Base-by-base conservation (phyloP, 768 basidiomycete species). In the Leccinellum albellum region DNA sequence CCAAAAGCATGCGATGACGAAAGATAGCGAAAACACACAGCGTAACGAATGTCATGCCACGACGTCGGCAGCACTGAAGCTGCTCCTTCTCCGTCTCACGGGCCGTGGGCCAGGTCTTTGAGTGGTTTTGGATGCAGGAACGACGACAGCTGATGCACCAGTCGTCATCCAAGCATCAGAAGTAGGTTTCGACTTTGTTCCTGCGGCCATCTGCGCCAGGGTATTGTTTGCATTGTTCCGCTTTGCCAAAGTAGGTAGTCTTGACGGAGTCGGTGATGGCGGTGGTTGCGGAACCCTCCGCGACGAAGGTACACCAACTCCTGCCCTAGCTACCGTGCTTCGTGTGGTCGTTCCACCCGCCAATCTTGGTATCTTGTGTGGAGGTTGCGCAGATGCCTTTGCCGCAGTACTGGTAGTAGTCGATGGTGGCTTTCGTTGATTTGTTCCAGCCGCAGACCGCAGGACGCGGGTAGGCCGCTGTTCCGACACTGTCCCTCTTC, bases 51-150 rank as follows among this genome's bases (percentile, higher is more conserved):
- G 49, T 74, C 76, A 93, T 65, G 88, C 90, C 58, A 92, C 83
- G 21, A 93, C 86, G 69, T 94, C 91, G 4, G 88, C 91, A 55
- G 86, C 79, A 68, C 92, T 93, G 72, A 94, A 94, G 65, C 92
- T 94, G 67, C 91, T 93, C 57, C 91, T 78, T 66, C 91, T 76
- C 59, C 89, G 81, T 61, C 90, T 79, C 50, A 91, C 82, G 44
- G 77, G 87, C 52, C 91, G 79, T 59, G 91, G 74, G 2, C 86
- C 84, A 8, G 91, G 91, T 37, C 90, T 83, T 60, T 82, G 86
- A 1, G 84, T 69, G 6, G 65, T 79, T 70, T 89, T 92, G 37
- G 84, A 82, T 15, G 81, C 82, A 20, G 88, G 85, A 14, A 85
- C 82, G 40, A 93, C 87, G 33, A 91, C 84, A 3, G 85, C 82